Conservation (phyloP, 164 flowering plant genomes). For the Liquidambar formosana region DNA sequence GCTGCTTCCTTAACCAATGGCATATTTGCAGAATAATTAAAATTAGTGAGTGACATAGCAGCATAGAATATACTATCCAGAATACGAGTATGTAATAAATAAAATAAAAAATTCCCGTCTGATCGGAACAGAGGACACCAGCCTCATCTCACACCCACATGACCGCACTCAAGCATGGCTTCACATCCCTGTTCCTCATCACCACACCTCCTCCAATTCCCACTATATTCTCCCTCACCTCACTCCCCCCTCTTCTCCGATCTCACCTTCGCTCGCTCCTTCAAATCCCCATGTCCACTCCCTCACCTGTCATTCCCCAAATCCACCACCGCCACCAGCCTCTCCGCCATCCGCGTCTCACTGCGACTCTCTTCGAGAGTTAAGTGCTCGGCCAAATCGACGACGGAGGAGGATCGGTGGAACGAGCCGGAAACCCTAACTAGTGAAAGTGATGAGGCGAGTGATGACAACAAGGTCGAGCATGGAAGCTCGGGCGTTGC, state of each 20-base stretch:
- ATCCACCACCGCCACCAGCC: background rate
- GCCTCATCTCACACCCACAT: background rate
- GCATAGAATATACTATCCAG: no score
- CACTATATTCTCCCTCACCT: conserved; percentile 14
- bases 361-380: conserved; percentile 13
- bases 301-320: conserved; percentile 8
- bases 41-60: no score
- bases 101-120: no score
- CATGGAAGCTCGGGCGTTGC: background rate
- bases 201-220: background rate
- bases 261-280: background rate
- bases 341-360: background rate
- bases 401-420: conserved; percentile 36
- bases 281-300: background rate
- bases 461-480: conserved; percentile 19
- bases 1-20: no score
- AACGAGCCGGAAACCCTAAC: conserved; percentile 16
- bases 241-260: conserved; percentile 12
- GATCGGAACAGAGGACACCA: no score
- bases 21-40: no score
- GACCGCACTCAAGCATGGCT: background rate
- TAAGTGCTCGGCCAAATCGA: conserved; percentile 34
- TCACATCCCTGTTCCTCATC: conserved; percentile 5
- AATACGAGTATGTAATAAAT: no score
- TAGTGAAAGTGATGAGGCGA: conserved; percentile 15